A percentile compares a stretch with the other conserved stretches of the same genome.
phyloP scores from a whole-genome alignment of 768 basidiomycete genomes.

The Lactarius sanguifluus region DNA sequence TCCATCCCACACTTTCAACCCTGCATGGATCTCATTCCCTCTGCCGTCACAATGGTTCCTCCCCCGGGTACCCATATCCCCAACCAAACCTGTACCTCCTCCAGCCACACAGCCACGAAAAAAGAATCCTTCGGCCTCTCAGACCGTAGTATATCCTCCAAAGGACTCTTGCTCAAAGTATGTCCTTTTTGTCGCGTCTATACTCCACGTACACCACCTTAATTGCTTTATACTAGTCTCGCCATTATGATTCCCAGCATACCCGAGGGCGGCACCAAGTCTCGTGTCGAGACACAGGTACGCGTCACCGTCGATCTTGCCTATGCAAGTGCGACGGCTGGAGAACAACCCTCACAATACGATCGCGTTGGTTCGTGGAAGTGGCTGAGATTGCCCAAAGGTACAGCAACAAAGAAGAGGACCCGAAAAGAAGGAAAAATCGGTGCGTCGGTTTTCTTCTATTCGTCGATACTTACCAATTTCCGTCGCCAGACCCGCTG shows the following conservation, averaged over 20 bases:
- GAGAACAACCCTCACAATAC: constrained; percentile 58
- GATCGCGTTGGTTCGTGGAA: constrained; percentile 89
- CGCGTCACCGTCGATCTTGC: constrained; percentile 80
- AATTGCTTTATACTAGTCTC: constrained; percentile 46
- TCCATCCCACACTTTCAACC: constrained; percentile 7
- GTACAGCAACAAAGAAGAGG: constrained; percentile 80
- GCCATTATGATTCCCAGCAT: constrained; percentile 83
- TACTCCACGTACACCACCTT: constrained; percentile 3
- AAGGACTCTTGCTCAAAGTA: constrained; percentile 79
- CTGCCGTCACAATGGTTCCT: constrained; percentile 21
- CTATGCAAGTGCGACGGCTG: constrained; percentile 57
- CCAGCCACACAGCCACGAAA: constrained; percentile 60
- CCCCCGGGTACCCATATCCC: constrained; percentile 41
- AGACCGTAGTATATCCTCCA: constrained; percentile 65
- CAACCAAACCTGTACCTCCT: constrained; percentile 67
- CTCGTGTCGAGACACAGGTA: constrained; percentile 93
- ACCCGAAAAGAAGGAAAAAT: constrained; percentile 84
- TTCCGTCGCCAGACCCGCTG: constrained; percentile 51
- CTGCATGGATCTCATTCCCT: background rate
- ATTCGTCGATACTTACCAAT: background rate
- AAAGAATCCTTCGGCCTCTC: constrained; percentile 50
- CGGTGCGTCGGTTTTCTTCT: constrained; percentile 45
- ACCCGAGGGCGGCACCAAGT: constrained; percentile 81
- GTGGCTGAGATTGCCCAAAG: constrained; percentile 77
- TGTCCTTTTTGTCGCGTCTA: constrained; percentile 33